phyloP scores from a whole-genome alignment of 2,329 filamentous ascomycete genomes.

The Cercospora zeae-maydis region DNA sequence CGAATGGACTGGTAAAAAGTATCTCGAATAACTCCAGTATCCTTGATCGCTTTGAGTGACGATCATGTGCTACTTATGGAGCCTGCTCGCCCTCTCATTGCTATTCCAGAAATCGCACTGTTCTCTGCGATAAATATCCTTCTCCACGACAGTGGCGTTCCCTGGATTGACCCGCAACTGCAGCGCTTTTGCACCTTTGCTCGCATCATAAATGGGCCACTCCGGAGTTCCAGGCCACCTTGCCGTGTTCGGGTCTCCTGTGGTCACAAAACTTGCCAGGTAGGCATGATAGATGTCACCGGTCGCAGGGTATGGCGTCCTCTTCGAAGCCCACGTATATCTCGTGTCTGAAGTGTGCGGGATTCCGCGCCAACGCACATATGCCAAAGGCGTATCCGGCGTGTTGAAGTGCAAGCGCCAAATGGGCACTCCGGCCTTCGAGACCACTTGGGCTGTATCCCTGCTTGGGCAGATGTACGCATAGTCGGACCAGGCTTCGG shows the following conservation, averaged over 20 bases:
- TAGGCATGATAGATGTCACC: conserved; percentile 36
- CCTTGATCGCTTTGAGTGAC: neutral
- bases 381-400: conserved; percentile 9
- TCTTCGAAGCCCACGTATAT: conserved; percentile 18
- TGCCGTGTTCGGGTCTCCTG: conserved; percentile 37
- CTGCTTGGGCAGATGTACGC: conserved; percentile 62
- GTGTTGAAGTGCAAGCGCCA: conserved; percentile 19
- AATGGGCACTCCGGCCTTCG: conserved; percentile 14
- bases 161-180: conserved; percentile 17
- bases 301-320: conserved; percentile 8
- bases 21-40: conserved; percentile 11
- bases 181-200: conserved; percentile 15
- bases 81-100: conserved; percentile 12
- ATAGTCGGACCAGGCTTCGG: conserved; percentile 62
- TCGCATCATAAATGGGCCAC: conserved; percentile 34
- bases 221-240: conserved; percentile 24
- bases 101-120: conserved; percentile 20
- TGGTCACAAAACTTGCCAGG: conserved; percentile 37
- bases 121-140: conserved; percentile 11
- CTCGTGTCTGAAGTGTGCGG: conserved; percentile 18
- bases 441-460: conserved; percentile 52
- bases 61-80: conserved; percentile 5
- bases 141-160: conserved; percentile 16
- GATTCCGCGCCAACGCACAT: conserved; percentile 14
- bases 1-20: conserved; percentile 21